Base-by-base conservation (phyloP, 176 grass and related monocot genomes). In the Tillandsia fasciculata region DNA sequence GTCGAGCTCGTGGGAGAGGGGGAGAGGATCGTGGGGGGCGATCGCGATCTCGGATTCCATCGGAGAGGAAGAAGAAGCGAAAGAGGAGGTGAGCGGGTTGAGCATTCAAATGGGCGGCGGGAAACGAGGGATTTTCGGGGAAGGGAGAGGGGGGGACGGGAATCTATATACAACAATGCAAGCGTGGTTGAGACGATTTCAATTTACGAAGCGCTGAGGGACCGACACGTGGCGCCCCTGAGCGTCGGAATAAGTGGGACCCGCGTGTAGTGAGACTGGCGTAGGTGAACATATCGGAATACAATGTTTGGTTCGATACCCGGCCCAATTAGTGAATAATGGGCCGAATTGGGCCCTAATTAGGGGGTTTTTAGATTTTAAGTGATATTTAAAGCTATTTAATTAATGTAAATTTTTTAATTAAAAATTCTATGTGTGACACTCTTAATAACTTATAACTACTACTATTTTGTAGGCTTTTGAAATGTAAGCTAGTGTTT, bases 61-160 rank as follows among this genome's bases (percentile, higher is more conserved):
- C n/a, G 67, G 68, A 71, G 28, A 11, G 14, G 23, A 1, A 23
- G 58, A 42, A 10, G 49, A 29, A 29, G 66, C 52, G 50, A 53
- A 58, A 50, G 24, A 11, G 64, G 52, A 18, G 12, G 12, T 18
- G 13, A 3, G 6, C 0, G 49, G 8, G 12, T 50, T 10, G 3
- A 59, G 54, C 11, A 81, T 88, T 75, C 76, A 83, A 91, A 85
- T 71, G 70, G 12, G 63, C 76, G 85, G 73, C 76, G 76, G 78
- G 70, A 53, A 52, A 24, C 3, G 33, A 42, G 33, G 33, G 33
- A 42, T 42, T 42, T 42, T 42, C 33, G 33, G 33, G 33, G 5
- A n/a, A n/a, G n/a, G n/a, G n/a, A n/a, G n/a, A n/a, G n/a, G n/a
- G 26, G 47, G 49, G 49, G 3, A 11, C 3, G 52, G 7, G 13